These are phyloP conservation scores for Arabidopsis lyrata DNA, from an alignment of 441 rosid genomes.

Conservation along the genomic window DNA sequence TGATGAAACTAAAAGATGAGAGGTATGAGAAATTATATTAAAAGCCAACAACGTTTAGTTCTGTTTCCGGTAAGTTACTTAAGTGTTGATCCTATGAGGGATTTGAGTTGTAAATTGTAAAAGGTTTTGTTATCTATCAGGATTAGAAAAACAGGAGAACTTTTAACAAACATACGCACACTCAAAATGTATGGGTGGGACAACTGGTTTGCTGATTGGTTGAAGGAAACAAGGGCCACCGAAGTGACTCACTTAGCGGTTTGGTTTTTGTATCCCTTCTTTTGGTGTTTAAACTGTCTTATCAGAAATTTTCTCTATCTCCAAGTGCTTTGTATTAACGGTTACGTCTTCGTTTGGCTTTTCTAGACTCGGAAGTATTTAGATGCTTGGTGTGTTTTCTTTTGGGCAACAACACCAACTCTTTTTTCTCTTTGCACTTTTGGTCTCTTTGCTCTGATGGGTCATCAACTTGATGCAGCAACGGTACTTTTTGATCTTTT, in stretches of 20 bases:
- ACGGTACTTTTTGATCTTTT: conserved; percentile 54
- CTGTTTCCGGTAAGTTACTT: conserved; percentile 1
- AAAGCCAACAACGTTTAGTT: conserved; percentile 5
- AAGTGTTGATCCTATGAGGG: neutral
- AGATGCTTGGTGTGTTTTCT: conserved; percentile 99
- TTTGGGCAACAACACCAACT: conserved; percentile 98
- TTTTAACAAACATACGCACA: conserved; percentile 82
- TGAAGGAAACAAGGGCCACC: conserved; percentile 77
- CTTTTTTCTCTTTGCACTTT: conserved; percentile 90
- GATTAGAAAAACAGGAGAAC: conserved; percentile 93
- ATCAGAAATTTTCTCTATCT: conserved; percentile 21
- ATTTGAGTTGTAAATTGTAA: conserved; percentile 4
- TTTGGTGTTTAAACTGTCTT: conserved; percentile 5
- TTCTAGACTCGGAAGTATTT: conserved; percentile 85
- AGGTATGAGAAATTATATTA: conserved; percentile 52
- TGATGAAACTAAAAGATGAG: conserved; percentile 99
- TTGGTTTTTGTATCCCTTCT: conserved; percentile 42
- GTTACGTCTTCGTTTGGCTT: conserved; percentile 39
- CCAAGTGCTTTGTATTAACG: conserved; percentile 20
- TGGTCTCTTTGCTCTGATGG: conserved; percentile 88
- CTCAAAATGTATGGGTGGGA: conserved; percentile 97
- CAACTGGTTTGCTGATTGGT: conserved; percentile 77
- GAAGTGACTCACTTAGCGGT: conserved; percentile 94
- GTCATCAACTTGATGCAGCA: conserved; percentile 97
- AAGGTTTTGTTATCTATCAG: conserved; percentile 51